Evolutionary conservation across 352 stramenopile genomes (phyloP), one percentile per base, ranked within the genome.

Genomic region (Thraustochytrium striatum): DNA sequence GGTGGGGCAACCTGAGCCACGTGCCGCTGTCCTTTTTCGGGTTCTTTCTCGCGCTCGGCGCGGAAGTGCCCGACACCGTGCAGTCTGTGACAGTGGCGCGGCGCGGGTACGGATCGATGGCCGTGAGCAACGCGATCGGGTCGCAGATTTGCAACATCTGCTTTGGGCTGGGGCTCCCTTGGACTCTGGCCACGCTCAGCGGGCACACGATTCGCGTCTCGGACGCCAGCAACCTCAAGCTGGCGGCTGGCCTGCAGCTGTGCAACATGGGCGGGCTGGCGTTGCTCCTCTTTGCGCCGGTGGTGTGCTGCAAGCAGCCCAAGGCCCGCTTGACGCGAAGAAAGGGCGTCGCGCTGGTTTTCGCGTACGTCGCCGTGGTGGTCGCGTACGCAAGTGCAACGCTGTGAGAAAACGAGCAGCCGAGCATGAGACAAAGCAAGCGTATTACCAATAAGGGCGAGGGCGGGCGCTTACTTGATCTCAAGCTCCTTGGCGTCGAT

Each of bases 401-500:
- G 25, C 25, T 61, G 39, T 5, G 5, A 47, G 39, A 47, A 5
- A 47, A 13, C 5, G 39, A 5, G 13, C 5, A 47, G 39, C 39
- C 13, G 39, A 47, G 39, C 39, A 13, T 47, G 39, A 5, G 39
- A 47, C 39, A 47, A 47, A 47, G 39, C 25, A 59, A 33, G 52
- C 52, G 9, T 59, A 33, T 32, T 59, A 25, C 25, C 21, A 28
- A n/a, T n/a, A n/a, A n/a, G n/a, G n/a, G n/a, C n/a, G n/a, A n/a
- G n/a, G n/a, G n/a, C n/a, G n/a, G n/a, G 58, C 8, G 59, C 72
- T 81, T 97, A 98, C 85, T 98, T 94, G 82, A 98, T 97, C 86
- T 98, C 94, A 82, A 98, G 87, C 86, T 98, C 93, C 83, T 93
- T 94, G 86, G 97, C 94, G 73, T 95, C 90, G 85, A 99, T 98